Percentiles rank a stretch among this genome's conserved stretches.
phyloP scores from a whole-genome alignment of 2,329 filamentous ascomycete species.

The Aaosphaeria arxii region DNA sequence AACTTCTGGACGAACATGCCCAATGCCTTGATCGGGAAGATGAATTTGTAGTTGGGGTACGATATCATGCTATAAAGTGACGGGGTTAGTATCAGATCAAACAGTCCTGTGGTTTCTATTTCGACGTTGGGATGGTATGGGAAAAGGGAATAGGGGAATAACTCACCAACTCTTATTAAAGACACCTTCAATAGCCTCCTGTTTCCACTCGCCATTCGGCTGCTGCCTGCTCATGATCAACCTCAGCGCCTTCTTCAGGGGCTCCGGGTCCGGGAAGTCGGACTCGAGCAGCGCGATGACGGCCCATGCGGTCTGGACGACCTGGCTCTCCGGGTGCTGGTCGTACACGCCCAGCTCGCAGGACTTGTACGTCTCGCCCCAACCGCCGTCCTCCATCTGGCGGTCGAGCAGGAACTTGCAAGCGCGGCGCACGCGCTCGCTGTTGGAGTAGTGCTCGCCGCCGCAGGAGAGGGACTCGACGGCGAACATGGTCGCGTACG shows the following conservation, averaged over 20 bases:
- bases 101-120: conserved; percentile 6
- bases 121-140: background rate
- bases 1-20: conserved; percentile 70
- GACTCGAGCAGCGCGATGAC: conserved; percentile 79
- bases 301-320: conserved; percentile 94
- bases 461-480: conserved; percentile 79
- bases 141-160: background rate
- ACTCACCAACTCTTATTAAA: conserved; percentile 94
- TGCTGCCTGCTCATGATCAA: conserved; percentile 85
- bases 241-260: conserved; percentile 69
- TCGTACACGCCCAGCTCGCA: conserved; percentile 75
- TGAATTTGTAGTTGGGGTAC: conserved; percentile 98
- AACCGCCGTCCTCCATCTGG: conserved; percentile 86
- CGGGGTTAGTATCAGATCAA: background rate
- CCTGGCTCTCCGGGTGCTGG: conserved; percentile 77
- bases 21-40: conserved; percentile 88
- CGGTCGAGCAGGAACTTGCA: conserved; percentile 84
- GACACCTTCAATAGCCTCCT: conserved; percentile 94
- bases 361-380: conserved; percentile 91
- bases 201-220: conserved; percentile 86
- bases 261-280: conserved; percentile 70
- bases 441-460: conserved; percentile 78
- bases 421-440: conserved; percentile 65
- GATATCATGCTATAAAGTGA: conserved; percentile 76
- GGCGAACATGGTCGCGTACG: conserved; percentile 95